Conservation (phyloP, 225 moss, liverwort and hornwort genomes). For the Pseudisothecium myosuroides region DNA sequence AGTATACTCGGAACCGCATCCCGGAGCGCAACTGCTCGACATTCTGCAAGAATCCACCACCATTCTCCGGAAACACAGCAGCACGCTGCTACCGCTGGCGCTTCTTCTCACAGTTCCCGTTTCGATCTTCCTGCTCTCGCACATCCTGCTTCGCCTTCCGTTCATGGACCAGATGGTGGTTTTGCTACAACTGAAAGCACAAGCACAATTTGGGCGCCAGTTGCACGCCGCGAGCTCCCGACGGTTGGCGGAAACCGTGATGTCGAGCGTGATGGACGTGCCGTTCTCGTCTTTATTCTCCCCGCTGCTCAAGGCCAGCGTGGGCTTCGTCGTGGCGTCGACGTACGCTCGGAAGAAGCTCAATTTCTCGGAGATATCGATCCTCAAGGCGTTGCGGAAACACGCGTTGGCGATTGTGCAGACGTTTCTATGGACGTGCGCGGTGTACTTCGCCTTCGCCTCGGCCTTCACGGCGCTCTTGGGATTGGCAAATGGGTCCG, state of each 20-base stretch:
- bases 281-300: conserved; percentile 45
- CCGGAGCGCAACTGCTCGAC: conserved; percentile 31
- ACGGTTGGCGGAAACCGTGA: conserved; percentile 43
- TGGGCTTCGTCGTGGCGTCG: conserved; percentile 55
- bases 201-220: conserved; percentile 6
- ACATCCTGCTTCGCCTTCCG: conserved; percentile 43
- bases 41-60: conserved; percentile 71
- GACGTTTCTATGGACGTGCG: conserved; percentile 57
- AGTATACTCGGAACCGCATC: conserved; percentile 22
- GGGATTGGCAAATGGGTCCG: not conserved
- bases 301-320: conserved; percentile 47
- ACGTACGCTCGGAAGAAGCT: conserved; percentile 62
- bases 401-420: conserved; percentile 41
- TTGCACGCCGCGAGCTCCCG: conserved; percentile 8
- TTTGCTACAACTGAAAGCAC: conserved; percentile 14
- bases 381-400: conserved; percentile 26
- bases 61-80: conserved; percentile 46
- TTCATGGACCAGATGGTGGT: conserved; percentile 33
- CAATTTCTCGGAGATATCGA: conserved; percentile 12
- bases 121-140: conserved; percentile 63
- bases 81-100: conserved; percentile 35
- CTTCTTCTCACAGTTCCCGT: conserved; percentile 53
- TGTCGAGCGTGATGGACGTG: conserved; percentile 41
- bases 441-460: conserved; percentile 34
- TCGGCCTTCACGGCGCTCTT: conserved; percentile 18